Conservation (phyloP, 1,139 yeast genomes). For the Tardiomyces digboiensis region DNA sequence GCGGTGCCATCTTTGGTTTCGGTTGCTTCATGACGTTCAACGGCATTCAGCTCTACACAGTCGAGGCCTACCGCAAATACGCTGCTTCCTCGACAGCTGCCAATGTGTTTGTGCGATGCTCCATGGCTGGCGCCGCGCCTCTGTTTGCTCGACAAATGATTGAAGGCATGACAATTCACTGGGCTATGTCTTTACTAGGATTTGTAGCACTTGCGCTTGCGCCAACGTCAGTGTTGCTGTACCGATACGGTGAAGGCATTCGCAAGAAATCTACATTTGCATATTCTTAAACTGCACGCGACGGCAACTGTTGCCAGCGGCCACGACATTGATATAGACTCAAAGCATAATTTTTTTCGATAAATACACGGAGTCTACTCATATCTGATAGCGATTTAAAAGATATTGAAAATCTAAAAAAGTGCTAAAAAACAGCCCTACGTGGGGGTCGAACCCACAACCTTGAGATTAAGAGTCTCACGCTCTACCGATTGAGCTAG, state of each 20-base stretch:
- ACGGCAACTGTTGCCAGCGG: too few species aligned
- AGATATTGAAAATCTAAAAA: too few species aligned
- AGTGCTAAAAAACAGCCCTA: too few species aligned
- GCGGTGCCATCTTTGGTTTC: constrained; percentile 70
- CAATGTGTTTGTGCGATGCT: constrained; percentile 75
- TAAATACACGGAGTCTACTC: too few species aligned
- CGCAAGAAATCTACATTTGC: constrained; percentile 52
- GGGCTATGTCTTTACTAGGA: constrained; percentile 80
- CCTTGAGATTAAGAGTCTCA: too few species aligned
- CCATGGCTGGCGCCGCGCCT: constrained; percentile 70
- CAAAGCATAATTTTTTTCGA: too few species aligned
- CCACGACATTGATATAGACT: too few species aligned
- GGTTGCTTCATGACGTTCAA: constrained; percentile 71
- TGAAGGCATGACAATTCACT: constrained; percentile 58
- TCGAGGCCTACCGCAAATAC: constrained; percentile 66
- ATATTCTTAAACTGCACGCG: too few species aligned
- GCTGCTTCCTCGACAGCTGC: constrained; percentile 93
- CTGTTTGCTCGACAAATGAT: constrained; percentile 73
- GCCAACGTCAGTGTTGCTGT: constrained; percentile 68
- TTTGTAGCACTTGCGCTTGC: constrained; percentile 50
- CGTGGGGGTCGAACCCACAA: too few species aligned
- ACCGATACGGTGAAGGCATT: constrained; percentile 49
- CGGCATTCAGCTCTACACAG: constrained; percentile 68
- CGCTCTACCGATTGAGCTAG: too few species aligned
- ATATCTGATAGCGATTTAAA: too few species aligned